Conservation (phyloP, 1,139 yeast species). For the Pichia inconspicua region DNA sequence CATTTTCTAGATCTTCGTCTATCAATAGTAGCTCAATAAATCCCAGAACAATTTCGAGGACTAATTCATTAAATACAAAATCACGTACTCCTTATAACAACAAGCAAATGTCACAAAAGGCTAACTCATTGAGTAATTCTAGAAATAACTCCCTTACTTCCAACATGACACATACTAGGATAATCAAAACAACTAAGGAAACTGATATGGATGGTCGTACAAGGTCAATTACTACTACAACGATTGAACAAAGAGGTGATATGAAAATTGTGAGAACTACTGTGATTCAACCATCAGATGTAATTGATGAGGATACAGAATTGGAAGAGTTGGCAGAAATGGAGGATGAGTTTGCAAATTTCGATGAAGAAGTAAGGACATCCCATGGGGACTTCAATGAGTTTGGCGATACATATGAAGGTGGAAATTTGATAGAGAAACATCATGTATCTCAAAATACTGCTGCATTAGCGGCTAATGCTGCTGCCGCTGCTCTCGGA, state of each 20-base stretch:
- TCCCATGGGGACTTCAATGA: not conserved
- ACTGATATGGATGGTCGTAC: slow-evolving; percentile 28
- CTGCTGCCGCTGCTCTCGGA: slow-evolving; percentile 1
- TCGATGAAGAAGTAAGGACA: not conserved
- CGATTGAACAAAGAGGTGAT: slow-evolving; percentile 28
- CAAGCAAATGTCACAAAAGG: not conserved
- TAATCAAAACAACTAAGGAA: slow-evolving; percentile 25
- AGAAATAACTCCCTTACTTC: slow-evolving; percentile 25
- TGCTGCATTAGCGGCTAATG: slow-evolving; percentile 6
- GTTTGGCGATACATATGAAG: not conserved
- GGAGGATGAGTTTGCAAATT: slow-evolving; percentile 9
- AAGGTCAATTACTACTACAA: slow-evolving; percentile 27
- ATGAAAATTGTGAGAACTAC: slow-evolving; percentile 28
- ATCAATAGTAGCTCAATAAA: slow-evolving; percentile 9
- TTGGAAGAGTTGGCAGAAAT: slow-evolving; percentile 16
- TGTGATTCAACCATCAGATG: slow-evolving; percentile 9
- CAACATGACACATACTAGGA: slow-evolving; percentile 21
- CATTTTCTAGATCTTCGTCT: slow-evolving; percentile 17
- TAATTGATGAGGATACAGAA: slow-evolving; percentile 16
- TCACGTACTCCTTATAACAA: not conserved
- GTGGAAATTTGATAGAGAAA: not conserved
- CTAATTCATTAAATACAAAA: slow-evolving; percentile 13
- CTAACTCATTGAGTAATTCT: slow-evolving; percentile 12
- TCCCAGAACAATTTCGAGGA: slow-evolving; percentile 8
- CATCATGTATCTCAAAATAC: slow-evolving; percentile 7